These are phyloP conservation scores for Parascedosporium putredinis DNA, from an alignment of 2,329 filamentous ascomycete genomes.

Conservation along the genomic window DNA sequence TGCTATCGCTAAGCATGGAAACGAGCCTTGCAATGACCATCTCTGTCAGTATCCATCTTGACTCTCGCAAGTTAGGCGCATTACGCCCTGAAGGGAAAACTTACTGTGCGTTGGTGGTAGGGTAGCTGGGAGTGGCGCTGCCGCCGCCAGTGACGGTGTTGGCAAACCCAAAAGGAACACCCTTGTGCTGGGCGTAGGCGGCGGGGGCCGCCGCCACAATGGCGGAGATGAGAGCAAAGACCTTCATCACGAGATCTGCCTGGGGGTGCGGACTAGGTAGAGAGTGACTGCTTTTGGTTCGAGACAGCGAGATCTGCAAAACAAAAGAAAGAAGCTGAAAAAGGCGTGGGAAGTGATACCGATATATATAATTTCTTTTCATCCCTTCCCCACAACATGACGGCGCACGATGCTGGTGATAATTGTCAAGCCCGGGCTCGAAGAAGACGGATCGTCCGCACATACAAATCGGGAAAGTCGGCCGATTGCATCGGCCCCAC, in stretches of 20 bases:
- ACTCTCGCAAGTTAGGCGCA: too few relatives aligned
- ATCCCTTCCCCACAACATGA: too few relatives aligned
- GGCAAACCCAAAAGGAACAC: conserved; percentile 21
- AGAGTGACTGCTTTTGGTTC: not conserved
- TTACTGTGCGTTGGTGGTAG: conserved; percentile 32
- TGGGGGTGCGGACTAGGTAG: not conserved
- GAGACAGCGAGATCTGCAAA: too few relatives aligned
- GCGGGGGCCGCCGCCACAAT: conserved; percentile 15
- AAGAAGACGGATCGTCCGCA: not conserved
- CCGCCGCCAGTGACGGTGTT: conserved; percentile 40
- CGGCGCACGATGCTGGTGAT: not conserved
- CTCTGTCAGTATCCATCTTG: too few relatives aligned
- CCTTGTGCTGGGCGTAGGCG: conserved; percentile 19
- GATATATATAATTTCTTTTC: too few relatives aligned
- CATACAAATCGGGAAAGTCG: not conserved
- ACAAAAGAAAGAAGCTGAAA: too few relatives aligned
- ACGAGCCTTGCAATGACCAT: conserved; percentile 13
- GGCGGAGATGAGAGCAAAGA: conserved; percentile 12
- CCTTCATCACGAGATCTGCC: not conserved
- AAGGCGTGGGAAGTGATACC: too few relatives aligned
- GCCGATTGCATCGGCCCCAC: not conserved
- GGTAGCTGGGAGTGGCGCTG: conserved; percentile 29
- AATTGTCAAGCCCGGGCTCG: not conserved
- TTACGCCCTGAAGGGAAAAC: not conserved
- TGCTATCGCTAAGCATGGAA: conserved; percentile 18